Base-by-base conservation (phyloP, 441 rosid genomes). In the Capsella rubella region DNA sequence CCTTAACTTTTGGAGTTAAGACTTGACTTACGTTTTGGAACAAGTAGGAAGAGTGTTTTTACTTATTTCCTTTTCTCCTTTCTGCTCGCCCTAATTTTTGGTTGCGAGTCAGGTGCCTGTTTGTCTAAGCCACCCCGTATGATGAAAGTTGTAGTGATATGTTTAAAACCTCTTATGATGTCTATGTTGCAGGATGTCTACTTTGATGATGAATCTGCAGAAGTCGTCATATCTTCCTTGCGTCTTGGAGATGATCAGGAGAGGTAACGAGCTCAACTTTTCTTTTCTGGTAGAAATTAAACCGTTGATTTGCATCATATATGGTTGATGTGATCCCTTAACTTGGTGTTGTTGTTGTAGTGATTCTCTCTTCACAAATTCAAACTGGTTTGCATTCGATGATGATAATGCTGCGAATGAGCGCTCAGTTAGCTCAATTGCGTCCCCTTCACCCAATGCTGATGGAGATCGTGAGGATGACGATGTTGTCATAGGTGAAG, bases 141-240 rank as follows among this genome's bases (percentile, higher is more conserved):
- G 35, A 45, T 61, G 42, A 45, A 62, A 56, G 21, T 47, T 27
- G 39, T 60, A 59, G 58, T 62, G 74, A 65, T 54, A 47, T 64
- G 52, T 15, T 70, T 61, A 69, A 70, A 69, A 61, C 50, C 61
- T 79, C 78, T 69, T 42, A 82, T 63, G 65, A 62, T 56, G 71
- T 68, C 4, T 71, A 55, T 21, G 67, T 81, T 58, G 64, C 93
- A 95, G 99, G 99, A 95, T 83, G 97, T 95, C 68, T 95, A 95
- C 90, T 95, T 95, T 77, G 99, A 95, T 83, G 97, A 95, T 80
- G 96, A 92, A 82, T 95, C 97, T 80, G 99, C 97, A 52, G 99
- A 95, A 81, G 97, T 92, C n/a, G 97, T 95, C 68, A 90, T 95
- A 80, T 95, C 99, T 75, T 92, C 99, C 64, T 82, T 95, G 78